A percentile compares a stretch with the other conserved stretches of the same genome.
Evolutionary conservation across 345 rosid genomes (phyloP).

Genomic region (Aegle marmelos): DNA sequence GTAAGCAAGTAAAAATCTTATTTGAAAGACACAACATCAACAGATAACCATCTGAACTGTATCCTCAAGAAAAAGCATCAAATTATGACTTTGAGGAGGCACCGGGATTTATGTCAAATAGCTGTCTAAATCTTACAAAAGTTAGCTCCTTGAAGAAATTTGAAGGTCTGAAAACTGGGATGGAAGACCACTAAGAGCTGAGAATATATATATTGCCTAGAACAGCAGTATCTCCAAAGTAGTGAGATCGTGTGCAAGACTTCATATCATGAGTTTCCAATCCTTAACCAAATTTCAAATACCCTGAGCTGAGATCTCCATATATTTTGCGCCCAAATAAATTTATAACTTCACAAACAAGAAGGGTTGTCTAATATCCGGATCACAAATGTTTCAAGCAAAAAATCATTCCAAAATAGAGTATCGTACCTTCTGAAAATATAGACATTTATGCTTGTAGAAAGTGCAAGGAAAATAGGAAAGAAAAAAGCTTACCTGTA

Average conservation of each 20-base stretch:
- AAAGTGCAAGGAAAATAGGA: not conserved
- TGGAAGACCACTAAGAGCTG: not conserved
- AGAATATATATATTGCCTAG: not conserved
- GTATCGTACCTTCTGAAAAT: not conserved
- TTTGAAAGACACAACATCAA: not conserved
- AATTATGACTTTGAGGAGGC: not conserved
- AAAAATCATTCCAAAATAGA: not conserved
- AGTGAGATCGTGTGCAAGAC: not conserved
- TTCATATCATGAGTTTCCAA: not conserved
- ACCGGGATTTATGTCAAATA: not conserved
- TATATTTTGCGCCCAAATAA: not conserved
- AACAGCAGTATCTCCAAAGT: not conserved
- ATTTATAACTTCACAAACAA: not conserved
- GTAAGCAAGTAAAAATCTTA: not conserved
- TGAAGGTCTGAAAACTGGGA: not conserved
- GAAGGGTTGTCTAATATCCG: not conserved
- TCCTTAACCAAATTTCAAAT: not conserved
- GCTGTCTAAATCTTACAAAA: not conserved
- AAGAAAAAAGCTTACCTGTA: conserved; percentile 51
- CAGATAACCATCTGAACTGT: not conserved
- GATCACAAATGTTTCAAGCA: not conserved
- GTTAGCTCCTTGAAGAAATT: not conserved
- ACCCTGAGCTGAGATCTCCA: not conserved
- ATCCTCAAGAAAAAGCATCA: not conserved
- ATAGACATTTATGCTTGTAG: not conserved